Evolutionary conservation across 2,329 filamentous ascomycete species (phyloP).

Genomic region (Colletotrichum tabaci): DNA sequence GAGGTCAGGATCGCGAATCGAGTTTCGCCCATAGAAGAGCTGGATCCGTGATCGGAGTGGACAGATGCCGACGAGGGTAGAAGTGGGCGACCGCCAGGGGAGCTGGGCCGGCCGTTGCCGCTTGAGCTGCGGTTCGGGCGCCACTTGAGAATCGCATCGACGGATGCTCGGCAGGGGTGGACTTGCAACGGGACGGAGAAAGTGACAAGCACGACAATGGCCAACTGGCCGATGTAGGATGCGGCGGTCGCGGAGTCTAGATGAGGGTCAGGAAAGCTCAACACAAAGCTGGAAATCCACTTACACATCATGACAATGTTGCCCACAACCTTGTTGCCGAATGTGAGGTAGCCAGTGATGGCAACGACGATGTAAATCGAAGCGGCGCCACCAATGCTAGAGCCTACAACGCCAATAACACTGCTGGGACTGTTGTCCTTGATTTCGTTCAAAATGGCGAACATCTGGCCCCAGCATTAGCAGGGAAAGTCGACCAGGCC

Average conservation of each 20-base stretch:
- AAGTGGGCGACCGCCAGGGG: conserved; percentile 60
- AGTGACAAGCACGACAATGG: conserved; percentile 95
- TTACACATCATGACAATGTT: conserved; percentile 96
- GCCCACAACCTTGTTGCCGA: conserved; percentile 88
- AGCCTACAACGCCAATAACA: conserved; percentile 82
- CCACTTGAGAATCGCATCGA: conserved; percentile 96
- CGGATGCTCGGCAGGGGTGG: conserved; percentile 94
- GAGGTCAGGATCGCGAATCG: conserved; percentile 94
- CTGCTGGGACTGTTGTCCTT: conserved; percentile 83
- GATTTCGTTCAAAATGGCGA: conserved; percentile 97
- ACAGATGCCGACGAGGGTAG: conserved; percentile 54
- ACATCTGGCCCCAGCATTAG: conserved; percentile 78
- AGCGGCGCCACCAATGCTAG: conserved; percentile 91
- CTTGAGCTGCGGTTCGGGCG: conserved; percentile 71
- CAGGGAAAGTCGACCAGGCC: conserved; percentile 8
- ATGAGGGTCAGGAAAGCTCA: conserved; percentile 38
- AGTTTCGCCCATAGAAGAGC: conserved; percentile 82
- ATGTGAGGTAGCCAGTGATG: conserved; percentile 95
- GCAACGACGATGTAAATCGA: conserved; percentile 91
- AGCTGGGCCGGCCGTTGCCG: conserved; percentile 56
- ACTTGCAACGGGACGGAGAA: conserved; percentile 97
- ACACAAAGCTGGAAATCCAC: conserved; percentile 49
- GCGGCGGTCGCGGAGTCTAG: conserved; percentile 80
- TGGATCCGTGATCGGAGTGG: conserved; percentile 67
- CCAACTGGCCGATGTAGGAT: conserved; percentile 93